Base-by-base conservation (phyloP, 2,329 filamentous ascomycete species). In the Trichoderma sp. region DNA sequence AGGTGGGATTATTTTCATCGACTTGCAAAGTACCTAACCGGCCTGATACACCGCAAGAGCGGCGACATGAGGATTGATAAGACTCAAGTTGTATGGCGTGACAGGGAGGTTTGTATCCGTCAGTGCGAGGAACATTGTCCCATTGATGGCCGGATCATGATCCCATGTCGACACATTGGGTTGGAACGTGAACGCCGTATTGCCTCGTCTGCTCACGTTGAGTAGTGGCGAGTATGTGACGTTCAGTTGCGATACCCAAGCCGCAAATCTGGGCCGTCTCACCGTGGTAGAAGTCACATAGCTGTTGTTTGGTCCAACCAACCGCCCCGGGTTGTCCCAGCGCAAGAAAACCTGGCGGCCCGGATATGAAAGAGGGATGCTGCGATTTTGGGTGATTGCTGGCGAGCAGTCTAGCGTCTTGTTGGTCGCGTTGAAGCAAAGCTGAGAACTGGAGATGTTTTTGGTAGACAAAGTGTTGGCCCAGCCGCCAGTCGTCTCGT, bases 251-350 rank as follows among this genome's bases (percentile, higher is more conserved):
- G 86, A 87, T 1, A 93, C 91, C 92, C 93, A 97, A 0, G 89
- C 88, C 0, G 93, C 93, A 75, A 87, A 97, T 71, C 83, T 81
- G 0, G 93, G 91, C 4, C 80, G 76, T 2, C 85, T 85, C 0
- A 91, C 92, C 0, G 84, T 84, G 1, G 86, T 88, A 3, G 81
- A 80, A 0, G 93, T 95, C 63, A 94, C 82, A 79, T 97, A 97
- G 78, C 89, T 92, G 83, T 93, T 94, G 81, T 97, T 95, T 0
- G 93, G 93, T 0, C 93, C 93, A 3, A 95, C 86, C 0, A 86
- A 76, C 75, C 87, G 81, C 0, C 92, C 93, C 0, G 93, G 91
- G 0, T 79, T 81, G 30, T 96, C 93, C 93, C 93, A 97, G 57
- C 86, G 79, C 7, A 97, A 82, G 77, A 88, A 89, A 2, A 97